Conservation (phyloP, 1,284 basidiomycete genomes). For the Ceratobasidium sp. region DNA sequence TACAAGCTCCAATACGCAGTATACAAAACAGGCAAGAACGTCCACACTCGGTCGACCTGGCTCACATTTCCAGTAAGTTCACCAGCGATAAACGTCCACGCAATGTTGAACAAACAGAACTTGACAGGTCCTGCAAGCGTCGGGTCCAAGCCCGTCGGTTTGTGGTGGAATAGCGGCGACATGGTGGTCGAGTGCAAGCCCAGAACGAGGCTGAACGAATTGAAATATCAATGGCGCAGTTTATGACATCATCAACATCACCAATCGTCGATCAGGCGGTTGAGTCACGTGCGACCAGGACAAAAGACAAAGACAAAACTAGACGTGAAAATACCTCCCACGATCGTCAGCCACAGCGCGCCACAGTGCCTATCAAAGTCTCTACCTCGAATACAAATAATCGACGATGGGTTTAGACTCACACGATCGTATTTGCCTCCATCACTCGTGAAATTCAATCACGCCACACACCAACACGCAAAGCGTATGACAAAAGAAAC, state of each 20-base stretch:
- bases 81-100: slow-evolving; percentile 51
- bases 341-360: no score
- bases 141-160: slow-evolving; percentile 15
- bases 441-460: no score
- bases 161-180: background rate
- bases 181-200: background rate
- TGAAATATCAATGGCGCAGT: background rate
- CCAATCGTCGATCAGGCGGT: background rate
- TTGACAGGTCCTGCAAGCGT: slow-evolving; percentile 59
- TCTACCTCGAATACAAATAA: no score
- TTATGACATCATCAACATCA: slow-evolving; percentile 3
- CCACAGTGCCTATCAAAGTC: no score
- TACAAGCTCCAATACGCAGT: slow-evolving; percentile 64
- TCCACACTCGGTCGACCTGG: slow-evolving; percentile 83
- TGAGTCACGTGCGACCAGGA: no score
- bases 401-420: no score
- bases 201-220: background rate
- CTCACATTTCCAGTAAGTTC: slow-evolving; percentile 80
- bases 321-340: no score
- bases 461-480: no score
- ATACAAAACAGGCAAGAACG: slow-evolving; percentile 82
- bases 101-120: slow-evolving; percentile 64
- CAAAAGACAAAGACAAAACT: no score
- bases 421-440: no score
- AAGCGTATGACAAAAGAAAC: no score